Evolutionary conservation across 331 rosid genomes (phyloP).

Genomic region (Rhamnella rubrinervis): DNA sequence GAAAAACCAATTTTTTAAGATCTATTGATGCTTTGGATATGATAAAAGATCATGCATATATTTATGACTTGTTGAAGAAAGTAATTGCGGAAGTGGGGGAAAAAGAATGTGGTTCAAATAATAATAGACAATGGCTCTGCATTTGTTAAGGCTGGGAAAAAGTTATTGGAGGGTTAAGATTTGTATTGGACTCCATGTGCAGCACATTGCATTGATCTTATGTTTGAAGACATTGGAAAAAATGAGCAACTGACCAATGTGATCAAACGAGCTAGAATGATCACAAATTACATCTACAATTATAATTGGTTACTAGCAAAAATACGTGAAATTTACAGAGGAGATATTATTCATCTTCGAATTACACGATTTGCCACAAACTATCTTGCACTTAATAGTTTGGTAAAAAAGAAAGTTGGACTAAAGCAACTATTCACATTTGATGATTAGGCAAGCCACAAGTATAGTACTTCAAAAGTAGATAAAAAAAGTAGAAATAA

Average conservation of each 20-base stretch:
- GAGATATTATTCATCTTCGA: not conserved
- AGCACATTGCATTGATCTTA: no score
- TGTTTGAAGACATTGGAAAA: no score
- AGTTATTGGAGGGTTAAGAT: no score
- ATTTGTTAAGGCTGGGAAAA: not conserved
- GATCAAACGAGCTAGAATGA: no score
- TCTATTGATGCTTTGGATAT: not conserved
- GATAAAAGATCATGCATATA: not conserved
- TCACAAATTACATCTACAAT: no score
- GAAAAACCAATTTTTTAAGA: not conserved
- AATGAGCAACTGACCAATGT: no score
- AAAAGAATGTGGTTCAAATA: not conserved
- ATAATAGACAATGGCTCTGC: conserved; percentile 2
- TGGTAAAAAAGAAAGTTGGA: not conserved
- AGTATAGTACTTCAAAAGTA: not conserved
- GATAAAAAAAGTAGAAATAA: not conserved
- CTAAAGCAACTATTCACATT: not conserved
- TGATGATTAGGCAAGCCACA: not conserved
- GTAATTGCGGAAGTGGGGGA: not conserved
- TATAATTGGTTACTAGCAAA: no score
- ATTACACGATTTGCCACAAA: not conserved
- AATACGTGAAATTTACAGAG: no score
- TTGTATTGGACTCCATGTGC: no score
- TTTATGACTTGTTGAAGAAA: not conserved
- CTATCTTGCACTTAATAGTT: not conserved